These are phyloP conservation scores for Dimargaris xerosporica DNA, from an alignment of 192 early-diverging fungal species.

Conservation along the genomic window DNA sequence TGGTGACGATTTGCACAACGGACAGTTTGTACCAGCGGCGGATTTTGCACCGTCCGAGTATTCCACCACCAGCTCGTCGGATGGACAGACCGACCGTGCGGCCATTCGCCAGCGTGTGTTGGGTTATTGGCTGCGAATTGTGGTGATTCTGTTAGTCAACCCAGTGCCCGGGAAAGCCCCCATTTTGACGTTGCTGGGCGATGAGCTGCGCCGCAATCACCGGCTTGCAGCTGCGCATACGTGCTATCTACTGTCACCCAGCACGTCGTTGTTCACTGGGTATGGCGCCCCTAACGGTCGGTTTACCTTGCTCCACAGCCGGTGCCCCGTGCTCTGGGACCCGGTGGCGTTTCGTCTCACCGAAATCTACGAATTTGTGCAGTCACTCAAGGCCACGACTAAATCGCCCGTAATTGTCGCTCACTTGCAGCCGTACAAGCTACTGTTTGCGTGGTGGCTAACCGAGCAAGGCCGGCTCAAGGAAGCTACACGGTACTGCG, in stretches of 20 bases:
- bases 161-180: slow-evolving; percentile 52
- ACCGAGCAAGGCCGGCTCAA: slow-evolving; percentile 60
- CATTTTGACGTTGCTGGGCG: slow-evolving; percentile 63
- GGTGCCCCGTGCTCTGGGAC: slow-evolving; percentile 29
- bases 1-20: no score
- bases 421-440: slow-evolving; percentile 83
- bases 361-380: slow-evolving; percentile 71
- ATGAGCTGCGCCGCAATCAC: slow-evolving; percentile 40
- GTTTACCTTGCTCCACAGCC: slow-evolving; percentile 50
- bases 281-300: slow-evolving; percentile 41
- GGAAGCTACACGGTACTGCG: slow-evolving; percentile 62
- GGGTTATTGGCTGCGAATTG: slow-evolving; percentile 53
- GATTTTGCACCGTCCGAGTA: neutral
- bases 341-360: slow-evolving; percentile 49
- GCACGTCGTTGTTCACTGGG: slow-evolving; percentile 43
- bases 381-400: slow-evolving; percentile 30
- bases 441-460: slow-evolving; percentile 65
- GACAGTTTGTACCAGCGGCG: neutral
- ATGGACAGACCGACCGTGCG: neutral
- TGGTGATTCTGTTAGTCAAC: slow-evolving; percentile 73
- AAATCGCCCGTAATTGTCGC: slow-evolving; percentile 44
- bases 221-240: slow-evolving; percentile 53
- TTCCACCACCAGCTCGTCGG: neutral
- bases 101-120: slow-evolving; percentile 11
- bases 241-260: slow-evolving; percentile 61